A percentile compares a stretch with the other conserved stretches of the same genome.
phyloP scores from a whole-genome alignment of 2,329 filamentous ascomycete species.

The Cucurbitaria berberidis region DNA sequence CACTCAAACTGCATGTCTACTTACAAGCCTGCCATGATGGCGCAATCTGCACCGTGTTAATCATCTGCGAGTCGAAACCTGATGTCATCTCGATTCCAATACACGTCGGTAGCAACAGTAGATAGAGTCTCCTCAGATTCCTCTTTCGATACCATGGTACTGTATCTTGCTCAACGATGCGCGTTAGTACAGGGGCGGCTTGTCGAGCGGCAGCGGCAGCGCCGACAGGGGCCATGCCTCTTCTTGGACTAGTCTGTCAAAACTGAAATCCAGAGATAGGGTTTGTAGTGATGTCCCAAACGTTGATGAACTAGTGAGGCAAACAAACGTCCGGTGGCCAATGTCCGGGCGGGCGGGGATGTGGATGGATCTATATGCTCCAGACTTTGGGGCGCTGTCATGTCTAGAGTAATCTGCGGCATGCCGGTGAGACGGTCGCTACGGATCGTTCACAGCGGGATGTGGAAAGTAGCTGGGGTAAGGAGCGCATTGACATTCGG shows the following conservation, averaged over 20 bases:
- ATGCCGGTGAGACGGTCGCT: slow-evolving; percentile 10
- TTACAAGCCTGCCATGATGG: slow-evolving; percentile 35
- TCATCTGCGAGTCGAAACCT: slow-evolving; percentile 44
- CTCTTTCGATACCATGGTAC: slow-evolving; percentile 49
- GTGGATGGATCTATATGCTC: slow-evolving; percentile 14
- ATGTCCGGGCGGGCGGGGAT: slow-evolving; percentile 5
- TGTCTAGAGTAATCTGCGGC: slow-evolving; percentile 3
- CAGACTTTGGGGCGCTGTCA: slow-evolving; percentile 5
- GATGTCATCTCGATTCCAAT: slow-evolving; percentile 45
- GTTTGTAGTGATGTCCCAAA: not conserved
- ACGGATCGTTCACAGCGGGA: slow-evolving; percentile 3
- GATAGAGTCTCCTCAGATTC: slow-evolving; percentile 45
- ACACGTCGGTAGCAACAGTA: slow-evolving; percentile 42
- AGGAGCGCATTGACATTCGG: slow-evolving; percentile 10
- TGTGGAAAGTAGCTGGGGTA: not conserved
- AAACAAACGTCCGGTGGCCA: not conserved
- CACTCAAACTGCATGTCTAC: not conserved
- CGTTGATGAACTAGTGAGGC: not conserved
- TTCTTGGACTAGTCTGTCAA: not conserved
- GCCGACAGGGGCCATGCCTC: slow-evolving; percentile 24
- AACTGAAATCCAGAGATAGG: not conserved
- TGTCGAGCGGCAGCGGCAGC: slow-evolving; percentile 18
- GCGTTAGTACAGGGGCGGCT: slow-evolving; percentile 50
- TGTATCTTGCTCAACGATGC: slow-evolving; percentile 49
- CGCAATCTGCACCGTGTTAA: slow-evolving; percentile 40